These are phyloP conservation scores for Wakefieldia striispora DNA, from an alignment of 768 basidiomycete species.

Conservation along the genomic window DNA sequence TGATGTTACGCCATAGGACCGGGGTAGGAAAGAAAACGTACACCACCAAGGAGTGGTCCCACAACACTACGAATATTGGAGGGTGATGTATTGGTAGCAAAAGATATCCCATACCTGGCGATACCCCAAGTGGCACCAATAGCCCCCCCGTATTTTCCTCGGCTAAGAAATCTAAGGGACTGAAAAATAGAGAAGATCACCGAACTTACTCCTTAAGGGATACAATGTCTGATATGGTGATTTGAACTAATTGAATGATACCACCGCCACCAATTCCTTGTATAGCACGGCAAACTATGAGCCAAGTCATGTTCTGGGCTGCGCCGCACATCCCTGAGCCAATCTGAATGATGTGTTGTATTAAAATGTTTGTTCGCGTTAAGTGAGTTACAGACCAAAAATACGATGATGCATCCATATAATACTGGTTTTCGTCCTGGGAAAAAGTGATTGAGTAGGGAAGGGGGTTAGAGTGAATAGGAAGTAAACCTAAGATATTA, in stretches of 20 bases:
- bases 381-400: constrained; percentile 29
- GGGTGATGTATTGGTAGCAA: background rate
- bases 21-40: constrained; percentile 10
- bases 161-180: constrained; percentile 16
- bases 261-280: constrained; percentile 46
- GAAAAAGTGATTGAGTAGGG: background rate
- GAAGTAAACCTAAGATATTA: constrained; percentile 35
- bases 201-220: constrained; percentile 30
- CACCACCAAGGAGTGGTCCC: constrained; percentile 43
- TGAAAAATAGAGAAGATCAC: background rate
- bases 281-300: constrained; percentile 38
- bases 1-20: background rate
- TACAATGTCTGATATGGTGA: constrained; percentile 41
- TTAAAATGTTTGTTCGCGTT: background rate
- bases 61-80: constrained; percentile 30
- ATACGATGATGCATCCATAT: constrained; percentile 35
- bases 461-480: background rate
- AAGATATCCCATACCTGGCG: constrained; percentile 26
- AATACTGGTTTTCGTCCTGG: constrained; percentile 39
- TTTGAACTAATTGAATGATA: constrained; percentile 36
- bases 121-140: constrained; percentile 42
- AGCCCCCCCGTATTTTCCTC: constrained; percentile 39
- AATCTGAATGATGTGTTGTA: constrained; percentile 17
- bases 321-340: constrained; percentile 43
- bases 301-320: constrained; percentile 43